A percentile compares a stretch with the other conserved stretches of the same genome.
Conservation (phyloP, 257 asterid species). For the Nicotiana knightiana region DNA sequence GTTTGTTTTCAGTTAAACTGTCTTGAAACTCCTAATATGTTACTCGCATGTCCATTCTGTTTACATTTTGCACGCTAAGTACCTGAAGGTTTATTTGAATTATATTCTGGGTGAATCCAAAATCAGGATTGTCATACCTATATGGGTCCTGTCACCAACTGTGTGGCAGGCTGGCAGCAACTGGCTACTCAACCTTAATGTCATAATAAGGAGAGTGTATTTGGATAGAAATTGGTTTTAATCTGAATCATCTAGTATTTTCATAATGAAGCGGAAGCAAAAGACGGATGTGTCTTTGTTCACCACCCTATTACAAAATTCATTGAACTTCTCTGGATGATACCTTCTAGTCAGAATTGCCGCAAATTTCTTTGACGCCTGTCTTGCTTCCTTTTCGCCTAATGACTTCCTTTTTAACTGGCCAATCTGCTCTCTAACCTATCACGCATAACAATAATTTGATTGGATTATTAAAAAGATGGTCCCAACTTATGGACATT, state of each 20-base stretch:
- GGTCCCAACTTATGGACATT: not conserved
- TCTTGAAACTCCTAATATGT: not conserved
- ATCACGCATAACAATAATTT: not conserved
- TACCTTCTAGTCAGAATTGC: not conserved
- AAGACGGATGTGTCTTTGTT: not conserved
- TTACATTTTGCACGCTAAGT: no score
- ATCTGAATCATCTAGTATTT: not conserved
- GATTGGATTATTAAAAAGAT: not conserved
- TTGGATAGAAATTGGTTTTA: not conserved
- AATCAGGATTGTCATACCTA: not conserved
- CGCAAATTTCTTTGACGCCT: not conserved
- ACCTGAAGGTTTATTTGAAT: not conserved
- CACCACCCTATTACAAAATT: not conserved
- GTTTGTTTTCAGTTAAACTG: conserved; percentile 33
- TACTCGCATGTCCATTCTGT: not conserved
- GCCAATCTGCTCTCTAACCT: not conserved
- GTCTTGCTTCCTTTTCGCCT: not conserved
- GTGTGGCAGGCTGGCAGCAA: not conserved
- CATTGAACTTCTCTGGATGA: not conserved
- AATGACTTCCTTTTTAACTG: not conserved
- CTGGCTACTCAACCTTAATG: not conserved
- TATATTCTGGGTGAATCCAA: not conserved
- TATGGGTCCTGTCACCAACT: not conserved
- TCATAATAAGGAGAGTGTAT: not conserved
- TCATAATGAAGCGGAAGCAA: not conserved